Evolutionary conservation across 2,329 filamentous ascomycete genomes (phyloP), one percentile per base, ranked within the genome.

Genomic region (Colletotrichum spinosum): DNA sequence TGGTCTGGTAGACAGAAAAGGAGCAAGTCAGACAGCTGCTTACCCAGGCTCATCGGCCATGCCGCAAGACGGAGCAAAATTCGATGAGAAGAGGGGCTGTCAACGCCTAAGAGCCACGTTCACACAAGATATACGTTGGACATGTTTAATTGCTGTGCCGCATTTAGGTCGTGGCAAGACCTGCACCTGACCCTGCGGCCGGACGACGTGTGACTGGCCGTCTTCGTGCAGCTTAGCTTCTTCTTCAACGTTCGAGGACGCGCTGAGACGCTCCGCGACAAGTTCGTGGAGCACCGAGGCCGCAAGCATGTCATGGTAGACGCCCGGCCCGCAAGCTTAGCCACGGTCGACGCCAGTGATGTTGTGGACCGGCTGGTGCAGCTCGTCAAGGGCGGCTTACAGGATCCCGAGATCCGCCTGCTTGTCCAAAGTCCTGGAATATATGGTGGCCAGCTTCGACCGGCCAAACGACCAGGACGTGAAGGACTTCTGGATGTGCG

Each of bases 401-500:
- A n/a, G 15, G 37, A 51, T 11, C 45, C 55, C 17, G 39, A 51
- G 7, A 17, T 58, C 10, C 2, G n/a, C 45, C n/a, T 45, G 59
- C 10, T 15, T 61, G 37, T 42, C 15, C 38, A 61, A 63, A 34
- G 49, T 70, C 7, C 35, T 68, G 11, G 55, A 60, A 44, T 62
- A 67, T 41, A 69, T 65, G 33, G 33, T 63, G 33, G 65, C 60
- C 9, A 66, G 65, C 11, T 69, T 67, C 49, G 62, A 69, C 33
- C 45, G 17, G n/a, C 62, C 69, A 17, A 37, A 69, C 2, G 50
- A 60, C 17, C 17, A 59, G 25, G 42, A 12, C n/a, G 51, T 62
- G 8, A 67, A 69, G 45, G 51, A 58, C 15, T 69, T 69, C 15
- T 66, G 68, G 68, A 69, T 69, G 67, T 59, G 65, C 11, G 68